phyloP scores from a whole-genome alignment of 148 eudicot species.

The Spergularia marina region DNA sequence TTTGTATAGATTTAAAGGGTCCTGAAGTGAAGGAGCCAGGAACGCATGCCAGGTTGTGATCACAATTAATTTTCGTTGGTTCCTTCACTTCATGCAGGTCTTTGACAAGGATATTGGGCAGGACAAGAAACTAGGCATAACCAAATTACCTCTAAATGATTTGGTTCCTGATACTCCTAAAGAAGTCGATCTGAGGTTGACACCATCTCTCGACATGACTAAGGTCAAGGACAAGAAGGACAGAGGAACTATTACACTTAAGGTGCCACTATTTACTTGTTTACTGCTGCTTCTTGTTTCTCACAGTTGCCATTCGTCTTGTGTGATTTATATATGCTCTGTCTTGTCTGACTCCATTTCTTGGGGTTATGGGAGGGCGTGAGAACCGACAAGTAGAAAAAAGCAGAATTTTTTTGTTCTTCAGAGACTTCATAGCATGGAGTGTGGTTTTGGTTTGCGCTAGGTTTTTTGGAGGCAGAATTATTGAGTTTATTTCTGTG shows the following conservation, averaged over 20 bases:
- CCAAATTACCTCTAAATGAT: slow-evolving; percentile 65
- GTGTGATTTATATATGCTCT: neutral
- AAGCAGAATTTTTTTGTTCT: too few relatives aligned
- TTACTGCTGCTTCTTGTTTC: neutral
- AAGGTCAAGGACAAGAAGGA: slow-evolving; percentile 87
- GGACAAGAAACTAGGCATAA: slow-evolving; percentile 75
- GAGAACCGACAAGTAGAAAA: too few relatives aligned
- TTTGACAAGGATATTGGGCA: slow-evolving; percentile 88
- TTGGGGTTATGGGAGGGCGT: too few relatives aligned
- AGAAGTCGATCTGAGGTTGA: slow-evolving; percentile 66
- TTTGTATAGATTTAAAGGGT: neutral
- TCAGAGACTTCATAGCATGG: too few relatives aligned
- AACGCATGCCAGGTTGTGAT: slow-evolving; percentile 8
- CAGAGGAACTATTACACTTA: slow-evolving; percentile 75
- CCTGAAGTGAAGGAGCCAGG: neutral
- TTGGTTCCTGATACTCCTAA: slow-evolving; percentile 55
- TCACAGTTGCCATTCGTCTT: neutral
- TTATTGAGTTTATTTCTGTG: too few relatives aligned
- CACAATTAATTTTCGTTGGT: neutral
- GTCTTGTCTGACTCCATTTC: too few relatives aligned
- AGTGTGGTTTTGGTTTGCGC: too few relatives aligned
- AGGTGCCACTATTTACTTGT: slow-evolving; percentile 36
- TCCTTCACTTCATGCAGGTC: slow-evolving; percentile 48
- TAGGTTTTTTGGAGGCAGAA: too few relatives aligned
- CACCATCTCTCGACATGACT: slow-evolving; percentile 74